These are phyloP conservation scores for Magnaporthiopsis incrustans DNA, from an alignment of 2,329 filamentous ascomycete species.

Conservation along the genomic window DNA sequence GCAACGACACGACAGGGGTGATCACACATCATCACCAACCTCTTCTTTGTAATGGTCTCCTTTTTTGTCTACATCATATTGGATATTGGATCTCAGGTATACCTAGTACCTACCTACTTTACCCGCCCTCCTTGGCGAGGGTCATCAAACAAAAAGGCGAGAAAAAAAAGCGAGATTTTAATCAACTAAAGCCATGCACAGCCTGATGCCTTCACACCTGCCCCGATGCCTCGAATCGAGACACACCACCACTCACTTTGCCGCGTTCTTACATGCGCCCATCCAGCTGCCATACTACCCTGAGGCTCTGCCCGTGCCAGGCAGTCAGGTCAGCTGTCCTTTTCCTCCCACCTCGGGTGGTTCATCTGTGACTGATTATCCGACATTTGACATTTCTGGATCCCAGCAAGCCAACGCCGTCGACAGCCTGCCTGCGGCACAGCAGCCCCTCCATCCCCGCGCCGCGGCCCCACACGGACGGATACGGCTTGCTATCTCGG, in stretches of 20 bases:
- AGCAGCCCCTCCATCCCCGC: too few relatives aligned
- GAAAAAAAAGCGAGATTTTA: neutral
- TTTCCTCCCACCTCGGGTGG: too few relatives aligned
- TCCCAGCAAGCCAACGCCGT: neutral
- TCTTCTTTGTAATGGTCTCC: neutral
- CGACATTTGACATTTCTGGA: too few relatives aligned
- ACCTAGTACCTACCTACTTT: too few relatives aligned
- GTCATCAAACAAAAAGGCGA: neutral
- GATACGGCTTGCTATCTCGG: too few relatives aligned
- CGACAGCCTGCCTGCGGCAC: neutral
- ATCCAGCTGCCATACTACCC: neutral
- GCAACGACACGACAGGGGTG: neutral
- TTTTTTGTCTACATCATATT: neutral
- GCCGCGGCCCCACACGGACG: neutral
- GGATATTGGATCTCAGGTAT: too few relatives aligned
- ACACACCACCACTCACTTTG: neutral
- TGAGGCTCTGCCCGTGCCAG: neutral
- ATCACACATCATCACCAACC: neutral
- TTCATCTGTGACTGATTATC: too few relatives aligned
- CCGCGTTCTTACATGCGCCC: neutral
- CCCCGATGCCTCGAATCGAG: neutral
- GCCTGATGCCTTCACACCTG: neutral
- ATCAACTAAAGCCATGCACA: neutral
- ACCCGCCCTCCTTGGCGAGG: neutral
- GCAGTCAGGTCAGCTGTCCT: neutral